Evolutionary conservation across 169 alveolate species (phyloP), one percentile per base, ranked within the genome.

Genomic region (Plasmodium reichenowi): DNA sequence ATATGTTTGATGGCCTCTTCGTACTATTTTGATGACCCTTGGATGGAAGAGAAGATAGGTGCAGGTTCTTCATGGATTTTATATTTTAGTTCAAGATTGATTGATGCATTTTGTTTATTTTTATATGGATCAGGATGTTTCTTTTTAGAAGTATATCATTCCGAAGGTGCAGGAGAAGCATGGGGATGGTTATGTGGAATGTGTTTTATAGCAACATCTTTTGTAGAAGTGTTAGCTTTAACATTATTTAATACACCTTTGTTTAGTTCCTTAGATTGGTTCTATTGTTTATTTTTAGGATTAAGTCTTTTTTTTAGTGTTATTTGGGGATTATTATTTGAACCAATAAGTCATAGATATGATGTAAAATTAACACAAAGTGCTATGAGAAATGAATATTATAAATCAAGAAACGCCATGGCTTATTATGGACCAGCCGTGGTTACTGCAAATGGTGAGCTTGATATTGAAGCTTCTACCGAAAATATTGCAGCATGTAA

Each of bases 371-470:
- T 96, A 75, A 95, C 98, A 9, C 98, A 97, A 92, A 95, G 98
- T 58, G 98, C 98, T 0, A 94, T 97, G 93, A 88, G 98, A 17
- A 96, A 96, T 89, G 98, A 97, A 63, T 97, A 96, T 83, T 97
- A 96, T 88, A 97, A 97, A 88, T 95, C 98, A 5, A 93, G 98
- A 68, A 97, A 97, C 74, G 98, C 98, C 32, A 95, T 97, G 97
- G 98, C 98, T 15, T 97, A 96, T 92, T 97, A 96, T 74, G 98
- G 98, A 5, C 98, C 98, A 2, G 98, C 98, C 13, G 98, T 97
- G 9, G 96, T 96, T 26, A 96, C 96, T 32, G 97, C 96, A n/a
- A 94, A 96, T 58, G 98, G 98, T 2, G 97, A 96, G 48, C 92
- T 96, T n/a, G 97, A 96, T 71, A 91, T 96, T 50, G 91, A 83